A percentile compares a stretch with the other conserved stretches of the same genome.
These are phyloP conservation scores for Coemansia nantahalensis DNA, from an alignment of 192 early-diverging fungal species.

Conservation along the genomic window DNA sequence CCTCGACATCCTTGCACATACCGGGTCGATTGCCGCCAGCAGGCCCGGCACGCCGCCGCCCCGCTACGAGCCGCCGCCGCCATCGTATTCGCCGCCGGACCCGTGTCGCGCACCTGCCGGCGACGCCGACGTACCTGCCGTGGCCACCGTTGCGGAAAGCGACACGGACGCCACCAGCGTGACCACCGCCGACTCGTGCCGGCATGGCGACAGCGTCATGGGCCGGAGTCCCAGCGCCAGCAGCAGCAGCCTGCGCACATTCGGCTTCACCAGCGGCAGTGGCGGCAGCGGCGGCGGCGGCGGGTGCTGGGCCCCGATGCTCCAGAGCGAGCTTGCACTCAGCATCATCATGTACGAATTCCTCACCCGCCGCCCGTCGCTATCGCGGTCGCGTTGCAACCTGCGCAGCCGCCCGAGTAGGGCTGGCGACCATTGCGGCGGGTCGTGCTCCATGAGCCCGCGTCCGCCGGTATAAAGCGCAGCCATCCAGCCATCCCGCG, in stretches of 20 bases:
- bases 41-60: conserved; percentile 50
- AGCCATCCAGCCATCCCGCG: too few species aligned
- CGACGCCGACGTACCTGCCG: too few species aligned
- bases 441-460: too few species aligned
- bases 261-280: conserved; percentile 4
- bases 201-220: conserved; percentile 3
- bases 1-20: conserved; percentile 32
- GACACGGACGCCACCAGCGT: conserved; percentile 26
- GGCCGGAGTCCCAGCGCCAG: neutral
- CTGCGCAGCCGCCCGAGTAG: too few species aligned
- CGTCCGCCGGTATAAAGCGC: too few species aligned
- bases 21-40: conserved; percentile 33
- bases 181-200: conserved; percentile 9
- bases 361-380: conserved; percentile 26
- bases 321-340: conserved; percentile 39
- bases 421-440: too few species aligned
- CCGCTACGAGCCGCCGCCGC: conserved; percentile 46
- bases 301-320: conserved; percentile 11
- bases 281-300: too few species aligned
- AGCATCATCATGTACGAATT: conserved; percentile 46
- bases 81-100: conserved; percentile 40
- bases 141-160: neutral
- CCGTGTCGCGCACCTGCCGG: conserved; percentile 4
- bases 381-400: conserved; percentile 40
- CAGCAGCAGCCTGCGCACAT: conserved; percentile 7